phyloP scores from a whole-genome alignment of 2,329 filamentous ascomycete genomes.

The Talaromyces funiculosus region DNA sequence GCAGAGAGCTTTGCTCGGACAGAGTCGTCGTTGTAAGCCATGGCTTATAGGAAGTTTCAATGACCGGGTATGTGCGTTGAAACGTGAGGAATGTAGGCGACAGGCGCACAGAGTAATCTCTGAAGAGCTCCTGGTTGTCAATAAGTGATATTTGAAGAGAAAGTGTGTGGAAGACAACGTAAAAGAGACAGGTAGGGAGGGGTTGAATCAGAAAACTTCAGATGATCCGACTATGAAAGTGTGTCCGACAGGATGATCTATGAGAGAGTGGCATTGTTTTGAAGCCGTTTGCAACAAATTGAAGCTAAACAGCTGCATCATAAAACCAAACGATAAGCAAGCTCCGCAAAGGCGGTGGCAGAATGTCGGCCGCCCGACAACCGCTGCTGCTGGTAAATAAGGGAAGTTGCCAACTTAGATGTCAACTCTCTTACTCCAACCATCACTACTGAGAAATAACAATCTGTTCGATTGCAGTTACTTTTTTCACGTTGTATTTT shows the following conservation, averaged over 20 bases:
- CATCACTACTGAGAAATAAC: not conserved
- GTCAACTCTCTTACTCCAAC: not conserved
- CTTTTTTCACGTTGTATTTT: not conserved
- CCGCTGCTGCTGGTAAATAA: not conserved
- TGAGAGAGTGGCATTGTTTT: not conserved
- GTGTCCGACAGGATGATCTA: not conserved
- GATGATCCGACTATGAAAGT: too few species aligned
- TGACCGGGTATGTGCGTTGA: not conserved
- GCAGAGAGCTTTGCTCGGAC: slow-evolving; percentile 91
- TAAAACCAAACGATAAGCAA: slow-evolving; percentile 2
- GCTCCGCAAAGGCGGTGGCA: slow-evolving; percentile 15
- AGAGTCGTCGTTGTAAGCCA: slow-evolving; percentile 95
- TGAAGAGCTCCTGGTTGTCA: not conserved
- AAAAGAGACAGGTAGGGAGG: too few species aligned
- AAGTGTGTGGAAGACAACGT: too few species aligned
- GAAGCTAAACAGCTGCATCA: not conserved
- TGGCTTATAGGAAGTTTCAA: slow-evolving; percentile 35
- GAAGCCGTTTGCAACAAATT: not conserved
- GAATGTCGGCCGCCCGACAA: slow-evolving; percentile 4
- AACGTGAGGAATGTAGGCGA: not conserved
- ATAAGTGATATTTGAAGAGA: not conserved
- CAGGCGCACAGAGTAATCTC: not conserved
- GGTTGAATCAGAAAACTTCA: too few species aligned
- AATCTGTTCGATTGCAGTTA: not conserved
- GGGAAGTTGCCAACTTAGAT: slow-evolving; percentile 9